These are phyloP conservation scores for Lichtheimia corymbifera DNA, from an alignment of 371 early-diverging fungal species.

Conservation along the genomic window DNA sequence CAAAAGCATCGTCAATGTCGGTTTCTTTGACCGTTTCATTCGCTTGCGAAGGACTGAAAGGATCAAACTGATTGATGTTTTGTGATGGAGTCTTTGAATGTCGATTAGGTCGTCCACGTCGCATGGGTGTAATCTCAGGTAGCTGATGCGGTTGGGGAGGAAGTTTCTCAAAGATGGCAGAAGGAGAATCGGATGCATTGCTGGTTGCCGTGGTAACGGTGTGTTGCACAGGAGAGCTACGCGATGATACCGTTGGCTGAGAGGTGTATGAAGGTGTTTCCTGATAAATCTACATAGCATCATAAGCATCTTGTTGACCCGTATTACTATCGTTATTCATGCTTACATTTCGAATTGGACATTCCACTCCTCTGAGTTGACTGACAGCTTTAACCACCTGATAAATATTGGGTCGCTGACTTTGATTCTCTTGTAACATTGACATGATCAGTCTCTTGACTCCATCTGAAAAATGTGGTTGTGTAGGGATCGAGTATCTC, in stretches of 20 bases:
- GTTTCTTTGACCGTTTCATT: slow-evolving; percentile 3
- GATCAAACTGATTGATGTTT: slow-evolving; percentile 8
- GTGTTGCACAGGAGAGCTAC: background rate
- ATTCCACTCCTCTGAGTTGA: slow-evolving; percentile 63
- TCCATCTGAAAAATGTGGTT: slow-evolving; percentile 70
- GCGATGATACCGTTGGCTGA: background rate
- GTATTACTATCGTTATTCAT: background rate
- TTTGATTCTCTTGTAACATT: slow-evolving; percentile 77
- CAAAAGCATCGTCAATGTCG: slow-evolving; percentile 7
- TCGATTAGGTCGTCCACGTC: slow-evolving; percentile 69
- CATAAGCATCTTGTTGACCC: background rate
- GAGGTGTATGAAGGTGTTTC: slow-evolving; percentile 15
- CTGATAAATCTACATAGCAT: slow-evolving; percentile 17
- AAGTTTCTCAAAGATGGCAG: slow-evolving; percentile 43
- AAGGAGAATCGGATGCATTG: slow-evolving; percentile 1
- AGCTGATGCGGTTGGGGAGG: slow-evolving; percentile 43
- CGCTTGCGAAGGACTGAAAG: slow-evolving; percentile 13
- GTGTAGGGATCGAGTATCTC: slow-evolving; percentile 76
- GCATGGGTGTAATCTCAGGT: slow-evolving; percentile 67
- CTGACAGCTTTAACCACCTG: slow-evolving; percentile 72
- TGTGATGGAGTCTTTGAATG: slow-evolving; percentile 15
- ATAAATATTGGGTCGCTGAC: slow-evolving; percentile 74
- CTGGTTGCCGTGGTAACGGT: background rate
- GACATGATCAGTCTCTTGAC: slow-evolving; percentile 66
- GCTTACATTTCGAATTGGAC: slow-evolving; percentile 63